Conservation (phyloP, 179 eudicot genomes). For the Spergularia azorica region DNA sequence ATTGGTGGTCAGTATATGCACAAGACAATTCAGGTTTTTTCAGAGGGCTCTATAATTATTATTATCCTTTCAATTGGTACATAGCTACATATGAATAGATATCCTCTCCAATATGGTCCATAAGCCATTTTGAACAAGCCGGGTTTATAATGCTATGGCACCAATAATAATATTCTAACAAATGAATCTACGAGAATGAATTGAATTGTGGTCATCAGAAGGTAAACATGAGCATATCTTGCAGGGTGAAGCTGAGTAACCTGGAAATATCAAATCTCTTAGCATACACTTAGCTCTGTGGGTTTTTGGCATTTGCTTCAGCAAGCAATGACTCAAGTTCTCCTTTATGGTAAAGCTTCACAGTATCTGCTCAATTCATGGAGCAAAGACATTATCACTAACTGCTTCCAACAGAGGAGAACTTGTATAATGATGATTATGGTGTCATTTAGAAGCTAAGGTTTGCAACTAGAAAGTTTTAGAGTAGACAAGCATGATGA, state of each 20-base stretch:
- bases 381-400: background rate
- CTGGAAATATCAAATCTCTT: background rate
- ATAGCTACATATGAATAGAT: background rate
- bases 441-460: too few relatives aligned
- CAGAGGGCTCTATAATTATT: background rate
- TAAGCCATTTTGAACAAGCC: background rate
- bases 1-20: background rate
- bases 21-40: too few relatives aligned
- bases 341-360: constrained; percentile 67
- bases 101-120: background rate
- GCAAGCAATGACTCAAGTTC: constrained; percentile 67
- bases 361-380: constrained; percentile 52
- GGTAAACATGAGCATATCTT: constrained; percentile 22
- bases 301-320: constrained; percentile 51
- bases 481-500: background rate
- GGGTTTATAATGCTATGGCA: background rate
- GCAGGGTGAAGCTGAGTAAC: constrained; percentile 11
- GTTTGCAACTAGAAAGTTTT: background rate
- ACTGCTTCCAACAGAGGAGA: background rate
- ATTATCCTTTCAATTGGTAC: background rate
- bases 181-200: constrained; percentile 27
- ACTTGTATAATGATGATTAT: background rate
- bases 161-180: background rate
- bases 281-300: constrained; percentile 32
- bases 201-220: constrained; percentile 15